phyloP scores from a whole-genome alignment of 1,284 basidiomycete genomes.

The Pseudozyma flocculosa region DNA sequence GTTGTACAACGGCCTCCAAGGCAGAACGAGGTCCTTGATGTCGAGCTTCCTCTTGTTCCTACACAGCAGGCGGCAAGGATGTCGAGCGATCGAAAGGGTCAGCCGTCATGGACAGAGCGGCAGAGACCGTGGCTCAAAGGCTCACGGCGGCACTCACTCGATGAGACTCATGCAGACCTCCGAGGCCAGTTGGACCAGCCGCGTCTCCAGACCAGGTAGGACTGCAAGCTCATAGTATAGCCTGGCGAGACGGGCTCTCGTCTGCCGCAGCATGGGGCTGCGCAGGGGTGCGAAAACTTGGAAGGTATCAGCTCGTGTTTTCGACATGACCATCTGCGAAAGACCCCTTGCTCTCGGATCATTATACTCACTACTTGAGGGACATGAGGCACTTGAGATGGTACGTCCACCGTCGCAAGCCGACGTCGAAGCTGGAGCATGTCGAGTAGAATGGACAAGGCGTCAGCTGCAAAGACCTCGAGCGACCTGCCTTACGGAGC shows the following conservation, averaged over 20 bases:
- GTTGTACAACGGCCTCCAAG: conserved; percentile 82
- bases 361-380: conserved; percentile 56
- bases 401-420: conserved; percentile 64
- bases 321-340: no score
- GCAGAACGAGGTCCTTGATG: conserved; percentile 78
- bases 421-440: conserved; percentile 43
- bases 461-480: no score
- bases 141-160: conserved; percentile 58
- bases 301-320: no score
- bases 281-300: no score
- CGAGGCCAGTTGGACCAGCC: conserved; percentile 70
- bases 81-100: background rate
- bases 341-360: no score
- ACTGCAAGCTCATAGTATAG: conserved; percentile 79
- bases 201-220: conserved; percentile 74
- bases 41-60: conserved; percentile 73
- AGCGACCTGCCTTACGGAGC: no score
- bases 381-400: conserved; percentile 52
- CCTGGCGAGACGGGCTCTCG: conserved; percentile 73
- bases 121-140: no score
- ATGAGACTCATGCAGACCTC: conserved; percentile 73
- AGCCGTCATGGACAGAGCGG: no score
- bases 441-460: no score
- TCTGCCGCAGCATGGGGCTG: conserved; percentile 60
- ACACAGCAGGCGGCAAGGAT: conserved; percentile 59